phyloP scores from a whole-genome alignment of 495 filamentous ascomycete species.

The Penicillium antarcticum region DNA sequence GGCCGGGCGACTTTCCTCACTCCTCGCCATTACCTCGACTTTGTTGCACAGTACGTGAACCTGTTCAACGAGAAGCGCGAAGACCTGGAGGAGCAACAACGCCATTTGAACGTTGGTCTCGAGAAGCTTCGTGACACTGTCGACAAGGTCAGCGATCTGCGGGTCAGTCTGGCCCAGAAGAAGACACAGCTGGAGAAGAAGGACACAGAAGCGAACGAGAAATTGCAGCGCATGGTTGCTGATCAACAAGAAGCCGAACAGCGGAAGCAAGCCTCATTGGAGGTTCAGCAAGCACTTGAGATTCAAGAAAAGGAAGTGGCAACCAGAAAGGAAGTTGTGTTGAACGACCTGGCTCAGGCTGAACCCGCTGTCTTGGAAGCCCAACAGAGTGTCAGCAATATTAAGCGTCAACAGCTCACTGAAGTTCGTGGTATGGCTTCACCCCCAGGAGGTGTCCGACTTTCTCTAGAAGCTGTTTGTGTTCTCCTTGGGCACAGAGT shows the following conservation, averaged over 20 bases:
- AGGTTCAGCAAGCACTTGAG: conserved; percentile 83
- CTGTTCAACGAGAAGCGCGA: conserved; percentile 98
- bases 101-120: conserved; percentile 94
- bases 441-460: conserved; percentile 82
- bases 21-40: conserved; percentile 95
- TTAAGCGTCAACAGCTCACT: conserved; percentile 93
- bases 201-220: conserved; percentile 93
- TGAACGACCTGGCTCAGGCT: conserved; percentile 82
- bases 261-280: conserved; percentile 77
- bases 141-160: conserved; percentile 91
- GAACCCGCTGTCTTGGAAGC: conserved; percentile 93
- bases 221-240: conserved; percentile 92
- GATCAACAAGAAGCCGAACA: conserved; percentile 96
- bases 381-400: conserved; percentile 92
- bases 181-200: conserved; percentile 90
- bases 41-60: conserved; percentile 96
- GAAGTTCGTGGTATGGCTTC: conserved; percentile 97
- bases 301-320: conserved; percentile 89
- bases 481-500: conserved; percentile 89
- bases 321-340: conserved; percentile 75
- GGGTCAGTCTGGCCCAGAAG: conserved; percentile 87
- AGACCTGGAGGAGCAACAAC: conserved; percentile 96
- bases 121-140: conserved; percentile 98
- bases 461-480: conserved; percentile 93
- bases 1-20: conserved; percentile 88